phyloP scores from a whole-genome alignment of 331 rosid species.

The Telfairia occidentalis region DNA sequence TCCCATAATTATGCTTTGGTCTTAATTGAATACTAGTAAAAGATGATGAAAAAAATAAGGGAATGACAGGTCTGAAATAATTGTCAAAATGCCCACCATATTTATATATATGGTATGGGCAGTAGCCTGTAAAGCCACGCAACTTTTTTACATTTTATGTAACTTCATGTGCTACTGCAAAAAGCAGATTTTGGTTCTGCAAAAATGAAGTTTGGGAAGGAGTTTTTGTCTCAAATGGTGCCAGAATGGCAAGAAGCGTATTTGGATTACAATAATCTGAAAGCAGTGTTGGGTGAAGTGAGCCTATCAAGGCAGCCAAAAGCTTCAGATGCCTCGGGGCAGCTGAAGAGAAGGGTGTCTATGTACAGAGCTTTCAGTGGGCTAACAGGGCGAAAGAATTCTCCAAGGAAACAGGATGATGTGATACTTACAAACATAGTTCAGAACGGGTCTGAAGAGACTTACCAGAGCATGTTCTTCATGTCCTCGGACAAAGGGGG shows the following conservation, averaged over 20 bases:
- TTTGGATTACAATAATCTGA: conserved; percentile 54
- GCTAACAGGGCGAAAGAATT: conserved; percentile 26
- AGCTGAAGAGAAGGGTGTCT: conserved; percentile 38
- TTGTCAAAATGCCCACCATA: background rate
- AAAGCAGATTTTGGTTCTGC: background rate
- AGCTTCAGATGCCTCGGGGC: conserved; percentile 33
- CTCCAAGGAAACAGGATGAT: conserved; percentile 26
- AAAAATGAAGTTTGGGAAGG: conserved; percentile 75
- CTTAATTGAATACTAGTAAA: background rate
- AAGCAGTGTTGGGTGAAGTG: conserved; percentile 31
- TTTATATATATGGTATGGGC: background rate
- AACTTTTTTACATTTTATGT: background rate
- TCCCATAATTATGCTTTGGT: background rate
- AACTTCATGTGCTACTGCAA: background rate
- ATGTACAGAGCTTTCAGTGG: conserved; percentile 73
- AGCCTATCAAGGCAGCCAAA: conserved; percentile 15
- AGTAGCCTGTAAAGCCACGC: background rate
- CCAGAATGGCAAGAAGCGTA: conserved; percentile 75
- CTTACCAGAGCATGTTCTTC: conserved; percentile 41
- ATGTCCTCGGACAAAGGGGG: conserved; percentile 35
- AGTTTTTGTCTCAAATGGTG: conserved; percentile 53
- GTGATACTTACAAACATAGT: conserved; percentile 35
- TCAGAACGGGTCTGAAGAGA: conserved; percentile 23
- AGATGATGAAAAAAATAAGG: background rate
- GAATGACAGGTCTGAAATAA: background rate